Base-by-base conservation (phyloP, 2,329 filamentous ascomycete species). In the Westerdykella ornata region DNA sequence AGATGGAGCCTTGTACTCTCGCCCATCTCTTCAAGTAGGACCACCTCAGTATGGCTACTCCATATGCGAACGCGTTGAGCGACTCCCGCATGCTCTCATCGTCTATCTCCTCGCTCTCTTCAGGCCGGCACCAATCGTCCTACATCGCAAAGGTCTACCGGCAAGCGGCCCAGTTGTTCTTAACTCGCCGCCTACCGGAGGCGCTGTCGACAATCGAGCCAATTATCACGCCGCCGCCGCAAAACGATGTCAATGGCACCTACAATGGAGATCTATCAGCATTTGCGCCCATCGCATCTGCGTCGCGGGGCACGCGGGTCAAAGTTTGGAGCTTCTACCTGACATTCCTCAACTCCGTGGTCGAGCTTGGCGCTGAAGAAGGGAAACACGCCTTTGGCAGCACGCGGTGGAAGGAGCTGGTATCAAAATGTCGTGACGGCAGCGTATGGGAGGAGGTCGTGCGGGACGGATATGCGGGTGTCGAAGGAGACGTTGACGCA, bases 241-340 rank as follows among this genome's bases (percentile, higher is more conserved):
- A 52, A 14, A 59, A 69, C 31, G 51, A 60, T 31, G 28, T 5
- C 44, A 50, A 49, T 34, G 52, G 50, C 26, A 36, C 39, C 9
- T 26, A 53, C 44, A 48, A 53, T 37, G 52, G 47, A 30, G 54
- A 59, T 35, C 46, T 56, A 8, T 46, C 49, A 12, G 52, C 53
- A 46, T 53, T 78, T 19, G 84, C 88, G 19, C 87, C 88, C 4
- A 81, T 96, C 39, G 83, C 86, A 40, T 79, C 76, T 48, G 88
- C 88, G 39, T 89, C 85, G 32, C 80, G 84, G 51, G 85, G 82
- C 22, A 92, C 87, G 43, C 76, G 89, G 51, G 84, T 95, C 65
- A 98, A 97, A 68, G 84, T 97, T 49, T 98, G 92, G 92, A 95
- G 88, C 66, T 76, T 98, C 57, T 98, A 97, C 64, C 77, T 97